Base-by-base conservation (phyloP, 2,329 filamentous ascomycete genomes). In the Xylariaceae sp. region DNA sequence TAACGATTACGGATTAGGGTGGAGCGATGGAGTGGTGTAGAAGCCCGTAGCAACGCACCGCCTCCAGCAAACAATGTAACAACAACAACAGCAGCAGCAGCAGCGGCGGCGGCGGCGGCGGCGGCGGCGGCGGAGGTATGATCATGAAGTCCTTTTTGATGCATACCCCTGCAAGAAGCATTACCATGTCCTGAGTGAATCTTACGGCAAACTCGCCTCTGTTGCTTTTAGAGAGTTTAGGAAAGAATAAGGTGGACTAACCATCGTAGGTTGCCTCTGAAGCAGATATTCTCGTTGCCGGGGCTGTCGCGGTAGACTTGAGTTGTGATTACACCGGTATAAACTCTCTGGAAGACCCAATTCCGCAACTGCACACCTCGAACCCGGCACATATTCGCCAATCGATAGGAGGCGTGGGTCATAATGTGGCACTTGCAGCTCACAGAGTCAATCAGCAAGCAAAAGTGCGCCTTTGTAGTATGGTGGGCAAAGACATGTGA, bases 351-450 rank as follows among this genome's bases (percentile, higher is more conserved):
- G 52, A 46, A 41, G 46, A 59, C 29, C 48, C 54, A 6, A 59
- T 63, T 4, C 73, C 80, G 5, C 66, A 73, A 35, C 68, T 81
- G 26, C 76, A 89, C 43, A 95, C 88, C 1, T 97, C 90, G 0
- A 97, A 97, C 55, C 86, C 86, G 34, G 80, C 88, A 6, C 68
- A 70, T 11, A 94, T 96, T 48, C 78, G 68, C 24, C 88, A 94
- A 56, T 86, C 84, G 1, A 75, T 96, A 6, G 92, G 92, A 9
- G 92, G 92, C 5, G 92, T 97, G 6, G 92, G 87, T 5, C 83
- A 88, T 55, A 97, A 97, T 55, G 87, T 97, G 31, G 88, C 92
- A 12, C 74, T 88, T 33, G 89, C 90, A 31, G 82, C 86, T 1
- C 85, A 88, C 50, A 74, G 81, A 21, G 71, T 71, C 11, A 74